Evolutionary conservation across 306 rosid genomes (phyloP).

Genomic region (Mimosa bimucronata): DNA sequence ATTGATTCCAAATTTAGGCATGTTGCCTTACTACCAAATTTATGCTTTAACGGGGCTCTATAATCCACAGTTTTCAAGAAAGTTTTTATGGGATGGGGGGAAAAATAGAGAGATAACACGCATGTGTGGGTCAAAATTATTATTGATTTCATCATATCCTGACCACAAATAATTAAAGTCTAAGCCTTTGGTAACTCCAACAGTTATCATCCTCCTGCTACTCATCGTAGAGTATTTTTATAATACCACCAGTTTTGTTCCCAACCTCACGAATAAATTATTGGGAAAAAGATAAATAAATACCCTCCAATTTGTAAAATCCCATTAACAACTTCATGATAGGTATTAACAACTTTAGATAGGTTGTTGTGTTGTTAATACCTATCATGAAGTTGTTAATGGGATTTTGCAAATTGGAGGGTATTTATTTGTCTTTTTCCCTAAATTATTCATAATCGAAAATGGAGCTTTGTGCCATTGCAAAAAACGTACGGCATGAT

Average conservation of each 20-base stretch:
- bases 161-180: background rate
- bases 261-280: background rate
- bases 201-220: background rate
- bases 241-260: background rate
- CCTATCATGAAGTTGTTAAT: too few species aligned
- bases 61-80: constrained; percentile 3
- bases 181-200: background rate
- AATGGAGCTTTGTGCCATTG: background rate
- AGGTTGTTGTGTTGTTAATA: too few species aligned
- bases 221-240: background rate
- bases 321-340: too few species aligned
- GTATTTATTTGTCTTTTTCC: too few species aligned
- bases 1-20: constrained; percentile 17
- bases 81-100: background rate
- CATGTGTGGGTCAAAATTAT: constrained; percentile 20
- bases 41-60: constrained; percentile 19
- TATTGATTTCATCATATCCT: background rate
- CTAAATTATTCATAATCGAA: background rate
- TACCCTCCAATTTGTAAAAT: too few species aligned
- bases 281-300: too few species aligned
- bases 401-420: too few species aligned
- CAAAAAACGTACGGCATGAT: background rate
- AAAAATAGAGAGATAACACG: constrained; percentile 33
- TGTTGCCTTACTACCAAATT: background rate
- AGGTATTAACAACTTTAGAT: too few species aligned